Evolutionary conservation across 2,329 filamentous ascomycete species (phyloP).

Genomic region (Botrytis tulipae): DNA sequence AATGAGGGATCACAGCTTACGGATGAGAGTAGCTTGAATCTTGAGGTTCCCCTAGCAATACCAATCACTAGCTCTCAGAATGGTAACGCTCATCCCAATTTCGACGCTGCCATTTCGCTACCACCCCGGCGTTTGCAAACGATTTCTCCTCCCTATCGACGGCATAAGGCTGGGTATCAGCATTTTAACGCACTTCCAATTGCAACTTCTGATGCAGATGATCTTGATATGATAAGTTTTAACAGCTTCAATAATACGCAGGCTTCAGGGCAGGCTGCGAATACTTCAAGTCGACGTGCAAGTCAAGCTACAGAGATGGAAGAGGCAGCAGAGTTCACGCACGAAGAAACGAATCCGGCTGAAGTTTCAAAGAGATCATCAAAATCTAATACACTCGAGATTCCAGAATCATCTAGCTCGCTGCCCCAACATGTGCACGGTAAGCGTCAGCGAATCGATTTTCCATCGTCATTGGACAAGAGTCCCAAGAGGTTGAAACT

Average conservation of each 20-base stretch:
- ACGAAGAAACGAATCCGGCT: background rate
- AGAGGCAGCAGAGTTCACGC: background rate
- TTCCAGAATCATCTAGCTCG: background rate
- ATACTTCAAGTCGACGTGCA: conserved; percentile 1
- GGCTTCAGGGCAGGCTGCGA: background rate
- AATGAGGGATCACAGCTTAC: conserved; percentile 1
- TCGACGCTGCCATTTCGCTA: background rate
- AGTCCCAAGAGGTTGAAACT: background rate
- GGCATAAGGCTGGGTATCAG: background rate
- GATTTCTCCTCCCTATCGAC: background rate
- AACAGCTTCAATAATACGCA: background rate
- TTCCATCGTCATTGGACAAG: background rate
- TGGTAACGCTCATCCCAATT: background rate
- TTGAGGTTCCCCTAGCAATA: conserved; percentile 8
- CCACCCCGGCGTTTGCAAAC: background rate
- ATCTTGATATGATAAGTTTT: background rate
- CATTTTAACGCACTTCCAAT: background rate
- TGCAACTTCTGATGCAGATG: background rate
- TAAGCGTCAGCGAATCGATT: background rate
- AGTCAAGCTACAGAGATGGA: background rate
- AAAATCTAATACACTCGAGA: background rate
- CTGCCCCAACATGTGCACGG: conserved; percentile 15
- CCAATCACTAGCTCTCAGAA: background rate
- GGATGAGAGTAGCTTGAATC: conserved; percentile 8
- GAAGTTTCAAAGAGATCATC: background rate